Evolutionary conservation across 176 grass and related monocot genomes (phyloP), one percentile per base, ranked within the genome.

Genomic region (Oryza glaberrima): DNA sequence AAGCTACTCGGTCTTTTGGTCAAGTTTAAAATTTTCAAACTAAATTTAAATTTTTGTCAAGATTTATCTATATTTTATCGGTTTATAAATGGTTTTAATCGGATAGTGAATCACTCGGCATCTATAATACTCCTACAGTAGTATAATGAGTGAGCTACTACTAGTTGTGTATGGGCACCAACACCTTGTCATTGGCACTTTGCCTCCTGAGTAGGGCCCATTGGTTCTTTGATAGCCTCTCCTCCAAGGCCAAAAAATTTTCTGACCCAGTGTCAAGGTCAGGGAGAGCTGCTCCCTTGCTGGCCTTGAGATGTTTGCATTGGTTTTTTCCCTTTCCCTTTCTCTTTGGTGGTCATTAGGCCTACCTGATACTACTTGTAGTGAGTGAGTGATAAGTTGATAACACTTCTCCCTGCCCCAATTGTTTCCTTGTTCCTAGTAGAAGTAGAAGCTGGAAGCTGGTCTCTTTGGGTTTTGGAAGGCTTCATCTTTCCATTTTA

Each of bases 401-500:
- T 81, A 82, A 69, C 74, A 36, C 28, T 34, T 78, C 69, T 22
- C 76, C 43, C 77, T 65, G 34, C 16, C 72, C 75, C 76, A 58
- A 78, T 82, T 87, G 68, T 65, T 88, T 81, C 88, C 76, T 89
- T 90, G 77, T 75, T 82, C 68, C 75, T 85, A 81, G 82, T 91
- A 87, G 82, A 25, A n/a, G 54, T 58, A 58, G 54, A 58, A 9
- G n/a, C 17, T 56, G 5, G 54, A 58, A 9, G n/a, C 17, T 56
- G 5, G 16, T 69, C 40, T 41, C 40, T 41, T 41, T 41, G 40
- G 83, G 88, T 86, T 95, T 87, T 88, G 87, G 91, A 86, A 90
- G 78, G 67, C 79, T 9, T 38, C 82, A n/a, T 65, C 78, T 93
- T 95, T 86, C 95, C 69, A 77, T 83, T 98, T 93, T 73, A 48